phyloP scores from a whole-genome alignment of 2,329 filamentous ascomycete genomes.

The Colletotrichum sp. region DNA sequence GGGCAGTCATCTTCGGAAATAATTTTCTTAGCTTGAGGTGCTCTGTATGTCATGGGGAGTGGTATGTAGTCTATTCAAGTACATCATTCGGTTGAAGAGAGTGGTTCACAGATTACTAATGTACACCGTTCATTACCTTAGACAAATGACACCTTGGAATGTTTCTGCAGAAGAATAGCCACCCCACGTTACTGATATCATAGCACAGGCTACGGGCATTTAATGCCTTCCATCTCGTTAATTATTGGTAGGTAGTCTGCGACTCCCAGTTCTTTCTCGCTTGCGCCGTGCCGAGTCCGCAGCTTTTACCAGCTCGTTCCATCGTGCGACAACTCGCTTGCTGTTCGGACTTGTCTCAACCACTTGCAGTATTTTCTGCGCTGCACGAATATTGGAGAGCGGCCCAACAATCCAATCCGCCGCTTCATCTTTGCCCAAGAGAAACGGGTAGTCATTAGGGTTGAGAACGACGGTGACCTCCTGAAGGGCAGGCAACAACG shows the following conservation, averaged over 20 bases:
- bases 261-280: not conserved
- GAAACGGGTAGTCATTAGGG: not conserved
- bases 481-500: not conserved
- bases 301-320: not conserved
- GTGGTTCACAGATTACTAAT: not conserved
- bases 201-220: not conserved
- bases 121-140: not conserved
- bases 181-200: not conserved
- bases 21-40: not conserved
- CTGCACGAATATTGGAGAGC: not conserved
- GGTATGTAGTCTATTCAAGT: not conserved
- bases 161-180: not conserved
- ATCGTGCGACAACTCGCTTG: not conserved
- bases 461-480: not conserved
- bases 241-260: not conserved
- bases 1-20: not conserved
- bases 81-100: not conserved
- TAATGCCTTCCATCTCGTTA: not conserved
- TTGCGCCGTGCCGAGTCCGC: not conserved
- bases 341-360: not conserved
- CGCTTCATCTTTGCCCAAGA: not conserved
- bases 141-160: not conserved
- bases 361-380: not conserved
- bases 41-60: not conserved
- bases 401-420: not conserved